A percentile compares a stretch with the other conserved stretches of the same genome.
These are phyloP conservation scores for Hypoxylon sp. DNA, from an alignment of 2,329 filamentous ascomycete genomes.

Conservation along the genomic window DNA sequence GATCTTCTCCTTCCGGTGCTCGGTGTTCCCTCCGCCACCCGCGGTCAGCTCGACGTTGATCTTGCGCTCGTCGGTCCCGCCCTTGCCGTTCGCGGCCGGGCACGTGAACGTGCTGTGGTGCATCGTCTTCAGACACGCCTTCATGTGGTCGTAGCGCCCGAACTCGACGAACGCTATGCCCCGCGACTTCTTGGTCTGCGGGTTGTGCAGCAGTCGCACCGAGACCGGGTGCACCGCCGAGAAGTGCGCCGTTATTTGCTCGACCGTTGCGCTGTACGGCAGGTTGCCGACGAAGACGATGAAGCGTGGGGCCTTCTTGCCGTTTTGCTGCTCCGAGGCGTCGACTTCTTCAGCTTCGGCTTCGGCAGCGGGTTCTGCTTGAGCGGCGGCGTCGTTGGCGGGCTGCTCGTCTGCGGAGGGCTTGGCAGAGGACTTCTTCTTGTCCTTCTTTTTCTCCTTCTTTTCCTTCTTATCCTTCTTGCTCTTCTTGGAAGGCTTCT, in stretches of 20 bases:
- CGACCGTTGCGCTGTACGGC: slow-evolving; percentile 83
- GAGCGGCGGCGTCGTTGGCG: slow-evolving; percentile 10
- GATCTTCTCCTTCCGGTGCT: slow-evolving; percentile 81
- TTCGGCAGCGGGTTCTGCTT: slow-evolving; percentile 36
- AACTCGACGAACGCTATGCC: slow-evolving; percentile 94
- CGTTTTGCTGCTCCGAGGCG: slow-evolving; percentile 17
- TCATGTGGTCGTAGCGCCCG: slow-evolving; percentile 87
- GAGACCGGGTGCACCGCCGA: slow-evolving; percentile 77
- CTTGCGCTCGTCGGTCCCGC: slow-evolving; percentile 73
- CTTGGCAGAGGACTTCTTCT: slow-evolving; percentile 46
- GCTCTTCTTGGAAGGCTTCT: slow-evolving; percentile 44
- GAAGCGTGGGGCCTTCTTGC: slow-evolving; percentile 71
- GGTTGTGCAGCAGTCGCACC: slow-evolving; percentile 81
- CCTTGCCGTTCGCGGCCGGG: slow-evolving; percentile 61
- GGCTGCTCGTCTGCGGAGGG: slow-evolving; percentile 22
- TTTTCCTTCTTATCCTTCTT: slow-evolving; percentile 56
- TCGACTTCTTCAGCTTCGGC: slow-evolving; percentile 14
- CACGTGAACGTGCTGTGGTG: slow-evolving; percentile 82
- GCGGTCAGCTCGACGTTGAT: slow-evolving; percentile 97
- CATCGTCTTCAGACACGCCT: slow-evolving; percentile 90
- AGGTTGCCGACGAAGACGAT: slow-evolving; percentile 92
- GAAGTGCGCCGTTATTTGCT: slow-evolving; percentile 82
- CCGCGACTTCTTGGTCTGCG: slow-evolving; percentile 73
- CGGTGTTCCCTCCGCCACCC: slow-evolving; percentile 86
- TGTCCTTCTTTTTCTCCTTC: slow-evolving; percentile 54